Evolutionary conservation across 2,329 filamentous ascomycete genomes (phyloP), one percentile per base, ranked within the genome.

Genomic region (Phyllachora maydis): DNA sequence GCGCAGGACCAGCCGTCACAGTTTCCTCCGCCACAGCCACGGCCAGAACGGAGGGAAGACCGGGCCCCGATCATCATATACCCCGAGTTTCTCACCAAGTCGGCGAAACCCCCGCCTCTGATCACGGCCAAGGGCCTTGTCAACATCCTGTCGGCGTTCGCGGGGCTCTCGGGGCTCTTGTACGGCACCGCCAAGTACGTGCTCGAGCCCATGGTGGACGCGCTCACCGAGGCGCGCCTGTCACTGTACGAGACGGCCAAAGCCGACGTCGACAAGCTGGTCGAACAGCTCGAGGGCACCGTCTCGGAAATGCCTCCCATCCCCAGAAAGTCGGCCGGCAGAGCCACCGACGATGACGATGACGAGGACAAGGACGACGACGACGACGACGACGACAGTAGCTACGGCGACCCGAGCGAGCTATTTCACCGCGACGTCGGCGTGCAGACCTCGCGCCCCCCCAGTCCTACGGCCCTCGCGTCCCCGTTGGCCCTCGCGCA

Each of bases 351-450:
- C 20, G 18, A 33, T 8, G 23, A 26, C 6, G 21, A 32, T 14
- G 24, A 10, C 12, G 11, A 18, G 8, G 14, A 19, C 15, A 27
- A 31, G 41, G 28, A 33, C 16, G 23, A 24, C 19, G 24, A 26
- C 19, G 27, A 26, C 15, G 27, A 28, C 8, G 30, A 26, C 4
- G 31, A 34, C 10, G 41, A 41, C 16, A 59, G 52, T 36, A 59
- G 56, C 14, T 54, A 50, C 28, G 61, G 63, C 30, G 68, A 73
- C 35, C 77, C 78, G 1, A 69, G 72, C 1, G 77, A 85, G 44
- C 62, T 83, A 30, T 88, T 79, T 47, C 76, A 83, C 43, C 66
- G 76, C 21, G 78, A 88, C 39, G 62, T 79, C 29, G 76, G 75
- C 32, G 76, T 77, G 1, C 78, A 88, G 45, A 88, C 78, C 1